Evolutionary conservation across 2,329 filamentous ascomycete species (phyloP), one percentile per base, ranked within the genome.

Genomic region (Ophiostoma quercus): DNA sequence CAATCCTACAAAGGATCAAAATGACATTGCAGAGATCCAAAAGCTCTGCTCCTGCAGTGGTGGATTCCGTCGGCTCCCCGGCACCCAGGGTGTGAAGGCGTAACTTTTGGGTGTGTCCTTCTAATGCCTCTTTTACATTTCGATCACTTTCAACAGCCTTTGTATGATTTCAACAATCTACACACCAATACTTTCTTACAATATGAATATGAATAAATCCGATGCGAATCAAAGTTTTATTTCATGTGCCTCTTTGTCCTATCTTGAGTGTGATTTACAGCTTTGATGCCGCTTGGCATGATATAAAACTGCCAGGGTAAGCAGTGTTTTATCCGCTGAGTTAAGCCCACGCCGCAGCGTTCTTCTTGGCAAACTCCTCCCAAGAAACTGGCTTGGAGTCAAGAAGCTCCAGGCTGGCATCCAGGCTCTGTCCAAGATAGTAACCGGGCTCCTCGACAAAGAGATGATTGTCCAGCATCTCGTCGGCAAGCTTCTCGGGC

Each of bases 1-100:
- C 11, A 25, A 62, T 34, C 57, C 57, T 0, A 77, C 78, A 60
- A 90, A 92, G 77, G 90, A 93, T 75, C 90, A 93, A 85, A 90
- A 90, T 85, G 84, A 84, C 54, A 92, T 92, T 87, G 87, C 83
- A 3, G 82, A 83, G 74, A 79, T 92, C 75, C 90, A 92, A 82
- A 83, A 88, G 78, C 82, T 25, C 25, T 62, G 57, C 29, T 62
- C 25, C 11, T 62, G 57, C 57, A 62, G 25, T 34, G 57, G 57
- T 14, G 57, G 57, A 1, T 62, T 62, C 57, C 57, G 22, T 19
- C 57, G 57, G 32, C 57, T 62, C 34, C 41, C 41, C 41, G 3
- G 41, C 41, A 43, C 41, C 12, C 12, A 43, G 41, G 41, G 5
- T 14, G 41, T 43, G 41, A 43, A 43, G 41, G 41, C 19, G 6